Evolutionary conservation across 768 basidiomycete species (phyloP).

Genomic region (Mrakia blollopis): DNA sequence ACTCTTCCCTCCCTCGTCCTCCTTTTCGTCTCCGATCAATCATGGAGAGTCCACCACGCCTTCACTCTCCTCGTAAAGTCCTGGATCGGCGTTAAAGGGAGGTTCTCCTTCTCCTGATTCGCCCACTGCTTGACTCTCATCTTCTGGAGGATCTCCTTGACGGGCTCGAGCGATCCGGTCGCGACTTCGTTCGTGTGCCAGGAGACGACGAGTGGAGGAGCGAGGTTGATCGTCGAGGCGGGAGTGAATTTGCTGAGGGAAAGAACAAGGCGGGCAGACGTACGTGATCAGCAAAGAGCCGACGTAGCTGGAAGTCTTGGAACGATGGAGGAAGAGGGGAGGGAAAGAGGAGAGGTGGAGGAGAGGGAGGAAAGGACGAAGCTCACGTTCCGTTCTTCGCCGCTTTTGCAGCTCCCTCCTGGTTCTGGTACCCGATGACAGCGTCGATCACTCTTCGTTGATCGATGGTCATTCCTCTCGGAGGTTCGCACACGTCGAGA

Average conservation of each 20-base stretch:
- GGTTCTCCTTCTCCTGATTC: not conserved
- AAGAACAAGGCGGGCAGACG: not conserved
- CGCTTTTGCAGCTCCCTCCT: not conserved
- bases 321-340: not conserved
- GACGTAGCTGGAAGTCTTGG: not conserved
- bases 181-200: constrained; percentile 28
- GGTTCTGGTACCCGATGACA: constrained; percentile 15
- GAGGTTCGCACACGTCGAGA: constrained; percentile 28
- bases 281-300: not conserved
- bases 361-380: not conserved
- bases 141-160: constrained; percentile 18
- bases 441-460: constrained; percentile 20
- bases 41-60: constrained; percentile 7
- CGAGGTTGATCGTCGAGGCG: not conserved
- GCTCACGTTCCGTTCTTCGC: constrained; percentile 5
- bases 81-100: not conserved
- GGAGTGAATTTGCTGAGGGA: not conserved
- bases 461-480: constrained; percentile 26
- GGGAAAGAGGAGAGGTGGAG: not conserved
- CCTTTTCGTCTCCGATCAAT: not conserved
- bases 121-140: constrained; percentile 21
- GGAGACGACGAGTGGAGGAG: constrained; percentile 27
- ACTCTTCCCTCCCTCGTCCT: not conserved
- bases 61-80: not conserved
- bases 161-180: constrained; percentile 22